Evolutionary conservation across 495 filamentous ascomycete genomes (phyloP).

Genomic region (Jackrogersella minutella): DNA sequence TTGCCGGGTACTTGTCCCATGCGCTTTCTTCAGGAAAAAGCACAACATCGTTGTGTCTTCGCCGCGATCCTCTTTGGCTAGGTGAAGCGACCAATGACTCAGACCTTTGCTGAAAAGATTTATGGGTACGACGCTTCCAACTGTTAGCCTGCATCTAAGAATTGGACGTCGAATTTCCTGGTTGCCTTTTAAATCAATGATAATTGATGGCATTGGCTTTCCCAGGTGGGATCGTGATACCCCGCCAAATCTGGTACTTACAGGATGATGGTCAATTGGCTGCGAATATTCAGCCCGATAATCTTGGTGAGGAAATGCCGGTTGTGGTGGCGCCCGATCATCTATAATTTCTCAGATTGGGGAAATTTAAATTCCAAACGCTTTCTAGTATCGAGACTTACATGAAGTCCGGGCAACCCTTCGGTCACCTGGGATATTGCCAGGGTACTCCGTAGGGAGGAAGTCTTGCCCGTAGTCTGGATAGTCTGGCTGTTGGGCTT

Average conservation of each 20-base stretch:
- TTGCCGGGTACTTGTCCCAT: neutral
- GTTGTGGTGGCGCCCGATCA: neutral
- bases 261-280: slow-evolving; percentile 2
- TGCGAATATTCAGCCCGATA: slow-evolving; percentile 15
- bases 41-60: neutral
- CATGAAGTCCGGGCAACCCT: slow-evolving; percentile 10
- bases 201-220: neutral
- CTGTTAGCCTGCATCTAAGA: neutral
- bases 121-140: neutral
- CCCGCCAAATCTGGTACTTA: neutral
- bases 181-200: neutral
- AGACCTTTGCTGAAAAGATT: neutral
- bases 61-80: neutral
- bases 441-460: neutral
- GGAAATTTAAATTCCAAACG: neutral
- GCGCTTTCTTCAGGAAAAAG: neutral
- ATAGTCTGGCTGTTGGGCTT: neutral
- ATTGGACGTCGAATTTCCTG: neutral
- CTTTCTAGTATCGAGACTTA: slow-evolving; percentile 6
- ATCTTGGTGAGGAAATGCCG: neutral
- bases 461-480: neutral
- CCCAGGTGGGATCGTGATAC: neutral
- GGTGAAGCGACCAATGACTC: neutral
- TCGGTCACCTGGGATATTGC: slow-evolving; percentile 10
- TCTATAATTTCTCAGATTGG: slow-evolving; percentile 25